Conservation (phyloP, 768 basidiomycete species). For the Suillus americanus region DNA sequence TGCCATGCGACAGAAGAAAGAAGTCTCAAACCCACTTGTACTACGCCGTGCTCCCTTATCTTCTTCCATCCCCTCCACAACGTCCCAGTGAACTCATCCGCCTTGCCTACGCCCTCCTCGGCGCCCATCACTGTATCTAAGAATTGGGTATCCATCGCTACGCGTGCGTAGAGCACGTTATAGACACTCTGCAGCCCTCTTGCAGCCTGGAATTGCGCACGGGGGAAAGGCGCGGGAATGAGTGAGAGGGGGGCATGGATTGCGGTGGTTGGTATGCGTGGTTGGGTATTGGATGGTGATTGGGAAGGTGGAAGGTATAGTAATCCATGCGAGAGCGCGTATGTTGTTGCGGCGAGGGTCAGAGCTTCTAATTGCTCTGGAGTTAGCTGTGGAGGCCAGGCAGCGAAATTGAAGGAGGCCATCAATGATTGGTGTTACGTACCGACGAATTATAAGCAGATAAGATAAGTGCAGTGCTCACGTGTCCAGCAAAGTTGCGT, state of each 20-base stretch:
- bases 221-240: constrained; percentile 85
- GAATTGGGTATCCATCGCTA: constrained; percentile 78
- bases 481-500: background rate
- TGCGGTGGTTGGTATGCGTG: constrained; percentile 62
- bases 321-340: constrained; percentile 82
- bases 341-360: constrained; percentile 69
- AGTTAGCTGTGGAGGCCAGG: constrained; percentile 77
- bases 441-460: background rate
- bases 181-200: constrained; percentile 70
- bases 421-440: constrained; percentile 9
- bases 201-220: constrained; percentile 64
- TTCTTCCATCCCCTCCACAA: constrained; percentile 87
- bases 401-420: constrained; percentile 44
- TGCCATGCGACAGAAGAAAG: background rate
- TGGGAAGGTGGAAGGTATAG: constrained; percentile 69
- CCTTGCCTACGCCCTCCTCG: constrained; percentile 70
- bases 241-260: constrained; percentile 91
- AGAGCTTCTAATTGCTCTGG: constrained; percentile 58
- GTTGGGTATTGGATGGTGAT: constrained; percentile 27
- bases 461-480: background rate
- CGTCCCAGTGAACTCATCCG: constrained; percentile 83
- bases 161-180: constrained; percentile 81
- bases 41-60: constrained; percentile 61
- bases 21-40: constrained; percentile 43
- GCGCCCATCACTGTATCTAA: constrained; percentile 85